These are phyloP conservation scores for Magnaporthiopsis rhizophila DNA, from an alignment of 2,329 filamentous ascomycete species.

Conservation along the genomic window DNA sequence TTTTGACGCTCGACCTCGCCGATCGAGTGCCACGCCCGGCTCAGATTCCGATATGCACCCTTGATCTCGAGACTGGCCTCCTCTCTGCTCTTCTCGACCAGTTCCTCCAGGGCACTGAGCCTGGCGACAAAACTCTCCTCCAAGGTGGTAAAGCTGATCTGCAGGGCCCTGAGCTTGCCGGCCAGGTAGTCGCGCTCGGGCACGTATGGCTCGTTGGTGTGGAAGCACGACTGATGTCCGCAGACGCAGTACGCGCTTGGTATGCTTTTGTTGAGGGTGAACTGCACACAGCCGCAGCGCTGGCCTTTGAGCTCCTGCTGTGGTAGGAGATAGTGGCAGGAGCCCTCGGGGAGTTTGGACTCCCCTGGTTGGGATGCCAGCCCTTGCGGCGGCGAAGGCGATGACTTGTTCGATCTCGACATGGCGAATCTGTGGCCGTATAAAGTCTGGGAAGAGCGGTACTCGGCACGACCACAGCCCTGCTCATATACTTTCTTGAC, in stretches of 20 bases:
- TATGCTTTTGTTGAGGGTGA: conserved; percentile 44
- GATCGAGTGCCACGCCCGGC: conserved; percentile 45
- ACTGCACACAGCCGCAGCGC: conserved; percentile 50
- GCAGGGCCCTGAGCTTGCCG: conserved; percentile 21
- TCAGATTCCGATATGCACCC: conserved; percentile 45
- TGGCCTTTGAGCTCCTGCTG: conserved; percentile 49
- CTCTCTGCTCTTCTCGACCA: conserved; percentile 42
- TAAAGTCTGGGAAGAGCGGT: neutral
- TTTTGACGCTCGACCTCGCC: conserved; percentile 33
- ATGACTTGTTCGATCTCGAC: conserved; percentile 14
- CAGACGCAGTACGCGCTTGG: conserved; percentile 50
- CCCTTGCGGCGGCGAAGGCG: conserved; percentile 22
- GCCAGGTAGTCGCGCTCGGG: conserved; percentile 41
- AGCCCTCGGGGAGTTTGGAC: conserved; percentile 43
- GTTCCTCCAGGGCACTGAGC: conserved; percentile 45
- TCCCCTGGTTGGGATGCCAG: conserved; percentile 28
- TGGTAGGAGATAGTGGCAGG: conserved; percentile 52
- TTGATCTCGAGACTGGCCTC: conserved; percentile 46
- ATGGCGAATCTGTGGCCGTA: neutral
- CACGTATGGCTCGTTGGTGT: conserved; percentile 38
- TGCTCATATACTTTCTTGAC: neutral
- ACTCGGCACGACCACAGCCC: neutral
- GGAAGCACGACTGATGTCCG: conserved; percentile 53
- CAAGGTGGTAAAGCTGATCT: conserved; percentile 10
- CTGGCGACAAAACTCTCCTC: conserved; percentile 32